Percentiles rank a stretch among this genome's conserved stretches.
These are phyloP conservation scores for Starmerella asiatica DNA, from an alignment of 805 yeast genomes.

Conservation along the genomic window DNA sequence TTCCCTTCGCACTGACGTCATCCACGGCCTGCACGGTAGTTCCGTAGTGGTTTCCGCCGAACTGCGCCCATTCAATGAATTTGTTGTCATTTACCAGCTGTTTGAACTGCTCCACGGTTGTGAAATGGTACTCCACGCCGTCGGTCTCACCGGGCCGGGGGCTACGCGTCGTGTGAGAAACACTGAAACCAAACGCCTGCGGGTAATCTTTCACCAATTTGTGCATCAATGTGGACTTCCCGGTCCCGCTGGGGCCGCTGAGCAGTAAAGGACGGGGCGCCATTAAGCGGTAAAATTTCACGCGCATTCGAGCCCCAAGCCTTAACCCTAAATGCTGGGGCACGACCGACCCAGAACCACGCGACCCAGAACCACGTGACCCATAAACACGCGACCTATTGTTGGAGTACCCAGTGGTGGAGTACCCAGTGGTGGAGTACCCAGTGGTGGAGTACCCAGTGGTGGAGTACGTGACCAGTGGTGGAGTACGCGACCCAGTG, in stretches of 20 bases:
- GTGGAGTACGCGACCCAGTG: no score
- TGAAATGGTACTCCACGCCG: conserved; percentile 83
- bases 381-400: not conserved
- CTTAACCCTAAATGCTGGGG: no score
- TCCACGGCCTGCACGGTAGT: conserved; percentile 78
- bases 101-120: conserved; percentile 67
- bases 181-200: conserved; percentile 79
- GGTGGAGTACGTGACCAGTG: not conserved
- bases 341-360: no score
- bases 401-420: no score
- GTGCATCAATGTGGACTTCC: conserved; percentile 87
- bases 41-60: conserved; percentile 95
- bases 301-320: no score
- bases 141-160: conserved; percentile 88
- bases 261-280: conserved; percentile 74
- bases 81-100: conserved; percentile 55
- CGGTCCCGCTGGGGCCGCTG: conserved; percentile 92
- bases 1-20: conserved; percentile 47
- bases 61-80: conserved; percentile 96
- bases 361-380: not conserved
- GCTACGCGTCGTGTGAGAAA: conserved; percentile 79
- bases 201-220: conserved; percentile 85
- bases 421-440: not conserved
- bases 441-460: no score
- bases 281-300: no score